These are phyloP conservation scores for fission yeast (Schizosaccharomyces pombe) DNA, from an alignment of 805 yeast genomes.

Conservation along the genomic window DNA sequence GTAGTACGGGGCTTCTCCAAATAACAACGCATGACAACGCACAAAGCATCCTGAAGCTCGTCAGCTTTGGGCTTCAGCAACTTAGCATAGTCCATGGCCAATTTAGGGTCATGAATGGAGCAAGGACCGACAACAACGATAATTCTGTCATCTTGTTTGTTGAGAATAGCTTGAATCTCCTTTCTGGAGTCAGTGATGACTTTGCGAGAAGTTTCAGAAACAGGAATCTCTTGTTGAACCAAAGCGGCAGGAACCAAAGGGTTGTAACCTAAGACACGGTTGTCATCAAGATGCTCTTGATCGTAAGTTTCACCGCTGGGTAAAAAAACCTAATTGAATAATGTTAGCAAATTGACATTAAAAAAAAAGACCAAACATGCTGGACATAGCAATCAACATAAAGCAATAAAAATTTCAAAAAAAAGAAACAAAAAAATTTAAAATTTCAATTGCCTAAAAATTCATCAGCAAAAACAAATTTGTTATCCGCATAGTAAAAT, in stretches of 20 bases:
- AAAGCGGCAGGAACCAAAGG: slow-evolving; percentile 86
- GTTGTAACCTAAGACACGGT: slow-evolving; percentile 55
- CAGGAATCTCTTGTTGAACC: slow-evolving; percentile 59
- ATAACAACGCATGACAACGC: slow-evolving; percentile 90
- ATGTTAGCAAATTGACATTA: background rate
- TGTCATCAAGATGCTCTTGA: slow-evolving; percentile 20
- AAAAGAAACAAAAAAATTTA: no score
- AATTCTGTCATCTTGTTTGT: slow-evolving; percentile 14
- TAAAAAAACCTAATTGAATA: background rate
- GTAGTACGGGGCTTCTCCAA: slow-evolving; percentile 95
- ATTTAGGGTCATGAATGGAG: slow-evolving; percentile 80
- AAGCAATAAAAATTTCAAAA: no score
- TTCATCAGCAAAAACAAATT: no score
- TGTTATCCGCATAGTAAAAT: no score
- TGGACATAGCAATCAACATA: background rate
- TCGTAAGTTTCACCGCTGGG: slow-evolving; percentile 1
- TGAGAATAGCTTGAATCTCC: background rate
- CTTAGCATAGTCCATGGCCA: slow-evolving; percentile 53
- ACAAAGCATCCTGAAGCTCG: slow-evolving; percentile 47
- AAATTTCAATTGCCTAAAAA: no score
- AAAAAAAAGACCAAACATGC: background rate
- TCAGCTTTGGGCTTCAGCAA: slow-evolving; percentile 20
- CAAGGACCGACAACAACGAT: slow-evolving; percentile 90
- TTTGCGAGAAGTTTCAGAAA: slow-evolving; percentile 1
- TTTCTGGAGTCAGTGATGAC: background rate